These are phyloP conservation scores for Tilletia caries DNA, from an alignment of 1,284 basidiomycete genomes.

Conservation along the genomic window DNA sequence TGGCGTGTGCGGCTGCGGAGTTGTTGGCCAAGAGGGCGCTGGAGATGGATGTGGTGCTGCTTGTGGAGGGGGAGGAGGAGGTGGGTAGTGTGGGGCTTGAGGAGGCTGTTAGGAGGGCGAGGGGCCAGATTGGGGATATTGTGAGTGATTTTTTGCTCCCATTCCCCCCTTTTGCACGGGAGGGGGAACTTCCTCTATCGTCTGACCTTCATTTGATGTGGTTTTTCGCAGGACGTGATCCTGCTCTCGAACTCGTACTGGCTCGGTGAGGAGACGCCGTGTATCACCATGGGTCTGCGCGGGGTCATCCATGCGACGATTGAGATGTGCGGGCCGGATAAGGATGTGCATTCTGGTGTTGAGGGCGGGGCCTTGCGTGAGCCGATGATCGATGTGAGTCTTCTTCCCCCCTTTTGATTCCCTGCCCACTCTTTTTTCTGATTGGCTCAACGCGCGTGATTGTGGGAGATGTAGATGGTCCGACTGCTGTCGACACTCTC, in stretches of 20 bases:
- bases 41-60: conserved; percentile 79
- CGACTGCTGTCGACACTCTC: conserved; percentile 72
- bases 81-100: conserved; percentile 80
- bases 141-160: conserved; percentile 3
- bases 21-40: conserved; percentile 71
- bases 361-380: conserved; percentile 83
- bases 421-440: not conserved
- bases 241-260: conserved; percentile 77
- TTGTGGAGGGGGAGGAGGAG: conserved; percentile 96
- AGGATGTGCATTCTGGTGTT: conserved; percentile 84
- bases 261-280: conserved; percentile 90
- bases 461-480: conserved; percentile 61
- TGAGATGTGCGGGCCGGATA: conserved; percentile 61
- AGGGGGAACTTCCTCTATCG: not conserved
- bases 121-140: conserved; percentile 53
- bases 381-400: conserved; percentile 86
- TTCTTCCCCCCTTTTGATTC: not conserved
- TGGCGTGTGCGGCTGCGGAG: conserved; percentile 81
- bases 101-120: conserved; percentile 70
- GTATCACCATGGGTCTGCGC: conserved; percentile 88
- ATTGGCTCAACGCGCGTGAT: conserved; percentile 20
- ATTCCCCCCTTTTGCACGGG: not conserved
- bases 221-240: conserved; percentile 35
- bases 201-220: too few species aligned
- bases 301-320: conserved; percentile 83